Conservation (phyloP, 2,329 filamentous ascomycete genomes). For the Stenocarpella maydis region DNA sequence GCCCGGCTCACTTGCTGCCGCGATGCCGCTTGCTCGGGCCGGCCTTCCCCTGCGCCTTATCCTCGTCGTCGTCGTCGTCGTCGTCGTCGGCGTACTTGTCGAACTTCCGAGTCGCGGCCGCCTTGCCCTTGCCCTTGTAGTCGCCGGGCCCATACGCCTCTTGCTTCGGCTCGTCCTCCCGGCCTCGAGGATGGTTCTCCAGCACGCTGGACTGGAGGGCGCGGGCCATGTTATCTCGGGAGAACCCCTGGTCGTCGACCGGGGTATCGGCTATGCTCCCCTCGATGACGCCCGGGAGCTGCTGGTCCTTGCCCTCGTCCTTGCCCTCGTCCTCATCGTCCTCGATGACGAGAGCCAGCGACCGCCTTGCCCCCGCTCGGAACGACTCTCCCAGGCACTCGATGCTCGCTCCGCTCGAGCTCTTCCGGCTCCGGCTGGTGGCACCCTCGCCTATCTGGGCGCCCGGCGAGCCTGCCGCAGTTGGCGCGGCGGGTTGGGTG, state of each 20-base stretch:
- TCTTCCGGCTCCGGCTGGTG: neutral
- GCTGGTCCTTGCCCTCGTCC: neutral
- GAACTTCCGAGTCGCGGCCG: neutral
- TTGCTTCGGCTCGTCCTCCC: neutral
- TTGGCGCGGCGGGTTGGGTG: too few relatives aligned
- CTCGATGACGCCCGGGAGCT: neutral
- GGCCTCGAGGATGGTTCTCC: neutral
- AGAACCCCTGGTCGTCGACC: neutral
- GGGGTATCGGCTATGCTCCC: neutral
- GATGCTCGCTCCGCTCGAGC: constrained; percentile 7
- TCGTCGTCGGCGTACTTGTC: neutral
- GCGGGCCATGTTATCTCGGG: neutral
- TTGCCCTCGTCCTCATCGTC: neutral
- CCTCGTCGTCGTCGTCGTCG: neutral
- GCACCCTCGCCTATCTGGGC: neutral
- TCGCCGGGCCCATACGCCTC: neutral
- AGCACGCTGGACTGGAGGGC: neutral
- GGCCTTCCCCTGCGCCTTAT: neutral
- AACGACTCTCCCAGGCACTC: neutral
- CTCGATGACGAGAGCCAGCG: neutral
- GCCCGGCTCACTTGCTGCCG: neutral
- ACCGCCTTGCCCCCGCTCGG: neutral
- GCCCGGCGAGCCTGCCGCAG: too few relatives aligned
- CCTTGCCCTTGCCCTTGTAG: neutral
- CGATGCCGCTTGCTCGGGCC: constrained; percentile 1